Conservation (phyloP, 306 rosid species). For the Prosopis cineraria region DNA sequence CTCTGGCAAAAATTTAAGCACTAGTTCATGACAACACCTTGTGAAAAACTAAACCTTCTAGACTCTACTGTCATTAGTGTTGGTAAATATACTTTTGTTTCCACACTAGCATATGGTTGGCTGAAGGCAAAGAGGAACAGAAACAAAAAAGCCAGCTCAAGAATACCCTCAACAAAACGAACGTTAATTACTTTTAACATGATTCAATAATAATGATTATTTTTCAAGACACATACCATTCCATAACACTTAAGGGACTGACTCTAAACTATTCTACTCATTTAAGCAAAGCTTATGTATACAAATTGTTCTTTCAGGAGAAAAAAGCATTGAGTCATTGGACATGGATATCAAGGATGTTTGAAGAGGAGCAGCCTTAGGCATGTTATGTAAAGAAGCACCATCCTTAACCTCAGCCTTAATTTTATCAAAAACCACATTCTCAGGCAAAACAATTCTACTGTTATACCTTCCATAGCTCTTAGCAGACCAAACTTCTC, state of each 20-base stretch:
- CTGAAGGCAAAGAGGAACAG: neutral
- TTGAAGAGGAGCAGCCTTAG: constrained; percentile 46
- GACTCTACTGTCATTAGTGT: too few species aligned
- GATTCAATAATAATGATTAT: neutral
- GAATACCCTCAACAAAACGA: neutral
- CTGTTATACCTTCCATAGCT: constrained; percentile 74
- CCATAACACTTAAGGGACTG: neutral
- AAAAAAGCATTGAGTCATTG: constrained; percentile 32
- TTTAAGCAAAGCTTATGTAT: neutral
- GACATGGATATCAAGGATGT: constrained; percentile 57
- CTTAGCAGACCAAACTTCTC: constrained; percentile 64
- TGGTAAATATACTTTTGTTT: too few species aligned
- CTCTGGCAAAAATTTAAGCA: too few species aligned
- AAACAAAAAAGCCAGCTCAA: neutral
- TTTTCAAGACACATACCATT: neutral
- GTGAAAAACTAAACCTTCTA: too few species aligned
- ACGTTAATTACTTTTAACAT: neutral
- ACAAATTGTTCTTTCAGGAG: neutral
- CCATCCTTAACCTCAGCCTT: constrained; percentile 88
- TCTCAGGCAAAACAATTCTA: constrained; percentile 77
- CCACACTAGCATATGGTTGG: too few species aligned
- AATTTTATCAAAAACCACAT: constrained; percentile 69
- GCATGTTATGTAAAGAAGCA: constrained; percentile 68
- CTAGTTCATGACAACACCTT: too few species aligned
- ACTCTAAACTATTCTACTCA: neutral